These are phyloP conservation scores for Tilletia setariae DNA, from an alignment of 1,284 basidiomycete species.

Conservation along the genomic window DNA sequence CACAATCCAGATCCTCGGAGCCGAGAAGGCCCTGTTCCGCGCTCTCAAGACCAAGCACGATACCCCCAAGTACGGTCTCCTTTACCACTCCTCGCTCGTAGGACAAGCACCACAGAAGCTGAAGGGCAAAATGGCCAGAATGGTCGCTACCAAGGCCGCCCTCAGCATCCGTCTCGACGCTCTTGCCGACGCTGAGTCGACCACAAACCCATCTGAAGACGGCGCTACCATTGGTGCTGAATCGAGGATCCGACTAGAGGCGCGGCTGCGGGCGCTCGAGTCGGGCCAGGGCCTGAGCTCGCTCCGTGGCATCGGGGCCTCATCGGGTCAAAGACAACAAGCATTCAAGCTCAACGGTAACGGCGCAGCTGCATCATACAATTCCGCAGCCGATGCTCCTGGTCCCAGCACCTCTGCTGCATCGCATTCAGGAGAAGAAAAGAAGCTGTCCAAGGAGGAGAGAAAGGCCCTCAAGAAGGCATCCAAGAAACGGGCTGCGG, in stretches of 20 bases:
- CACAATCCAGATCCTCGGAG: slow-evolving; percentile 95
- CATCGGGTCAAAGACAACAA: slow-evolving; percentile 4
- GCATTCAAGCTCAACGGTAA: slow-evolving; percentile 40
- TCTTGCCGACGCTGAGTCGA: slow-evolving; percentile 66
- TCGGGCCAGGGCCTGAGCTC: slow-evolving; percentile 4
- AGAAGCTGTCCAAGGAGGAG: slow-evolving; percentile 48
- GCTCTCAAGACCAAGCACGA: slow-evolving; percentile 98
- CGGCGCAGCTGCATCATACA: slow-evolving; percentile 60
- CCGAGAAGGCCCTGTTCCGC: slow-evolving; percentile 96
- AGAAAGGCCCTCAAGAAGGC: slow-evolving; percentile 19
- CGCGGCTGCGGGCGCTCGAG: slow-evolving; percentile 62
- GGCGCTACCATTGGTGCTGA: slow-evolving; percentile 85
- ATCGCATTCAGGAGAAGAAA: slow-evolving; percentile 33
- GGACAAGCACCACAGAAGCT: slow-evolving; percentile 96
- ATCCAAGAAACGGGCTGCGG: slow-evolving; percentile 10
- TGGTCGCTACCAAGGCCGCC: slow-evolving; percentile 97
- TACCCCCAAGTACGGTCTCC: slow-evolving; percentile 75
- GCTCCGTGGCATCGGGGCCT: background rate
- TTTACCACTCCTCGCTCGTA: slow-evolving; percentile 73
- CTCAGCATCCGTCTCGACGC: slow-evolving; percentile 95
- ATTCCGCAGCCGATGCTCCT: slow-evolving; percentile 46
- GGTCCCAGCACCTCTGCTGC: slow-evolving; percentile 20
- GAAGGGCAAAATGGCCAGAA: slow-evolving; percentile 99
- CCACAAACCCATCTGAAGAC: slow-evolving; percentile 67
- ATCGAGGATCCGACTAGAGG: slow-evolving; percentile 91